Base-by-base conservation (phyloP, 2,329 filamentous ascomycete species). In the Ascochyta viciae-villosae region DNA sequence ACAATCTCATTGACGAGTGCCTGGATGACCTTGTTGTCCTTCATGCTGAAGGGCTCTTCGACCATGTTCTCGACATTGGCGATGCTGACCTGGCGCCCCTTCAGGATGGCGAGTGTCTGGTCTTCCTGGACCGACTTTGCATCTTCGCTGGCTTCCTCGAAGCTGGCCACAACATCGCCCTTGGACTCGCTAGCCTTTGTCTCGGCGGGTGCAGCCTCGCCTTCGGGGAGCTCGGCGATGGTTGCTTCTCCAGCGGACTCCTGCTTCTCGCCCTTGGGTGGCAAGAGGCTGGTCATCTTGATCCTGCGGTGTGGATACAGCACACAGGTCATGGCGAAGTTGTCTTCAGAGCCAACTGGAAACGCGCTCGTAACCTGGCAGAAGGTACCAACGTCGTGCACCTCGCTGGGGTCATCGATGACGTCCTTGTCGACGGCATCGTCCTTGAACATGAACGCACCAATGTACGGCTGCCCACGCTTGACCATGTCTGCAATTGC, bases 301-400 rank as follows among this genome's bases (percentile, higher is more conserved):
- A 99, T 98, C 67, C 96, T 87, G 53, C 95, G 89, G 75, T 99
- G 95, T 2, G 95, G 96, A 74, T 99, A 99, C 16, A 99, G 82
- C 35, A 99, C 96, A 23, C 93, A 93, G 4, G 95, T 98, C 68
- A 99, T 81, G 53, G 89, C 90, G 45, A 87, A 88, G 63, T 93
- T 89, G 67, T 96, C 92, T 13, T 92, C 92, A 3, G 63, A 58
- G 59, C 91, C 87, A 3, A 95, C 90, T 15, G 95, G 93, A 72
- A 98, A 98, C 3, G 92, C 91, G 72, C 94, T 97, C 1, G 95
- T 99, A 62, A 99, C 93, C 74, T 99, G 95, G 43, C 95, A 96
- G 75, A 99, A 99, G 1, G 97, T 95, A 59, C 95, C 95, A 15
- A 96, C 91, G 65, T 97, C 92, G 76, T 99, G 91, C 27, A 99